Evolutionary conservation across 1,139 yeast species (phyloP), one percentile per base, ranked within the genome.

Genomic region (Nakaseomyces nivariensis): DNA sequence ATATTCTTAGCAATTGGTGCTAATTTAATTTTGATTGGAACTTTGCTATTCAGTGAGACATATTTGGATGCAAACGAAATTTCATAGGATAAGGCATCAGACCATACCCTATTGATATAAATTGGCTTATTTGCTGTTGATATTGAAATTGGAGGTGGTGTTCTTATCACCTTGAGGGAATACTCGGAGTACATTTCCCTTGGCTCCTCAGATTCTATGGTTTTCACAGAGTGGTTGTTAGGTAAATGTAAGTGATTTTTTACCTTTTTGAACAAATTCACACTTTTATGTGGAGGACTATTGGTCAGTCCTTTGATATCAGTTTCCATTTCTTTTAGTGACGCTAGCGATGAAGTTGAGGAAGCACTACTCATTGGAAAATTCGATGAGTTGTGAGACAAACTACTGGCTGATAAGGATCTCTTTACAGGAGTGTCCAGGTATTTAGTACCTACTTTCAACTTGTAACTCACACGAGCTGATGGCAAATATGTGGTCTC

Each of bases 31-130:
- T 82, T 82, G 29, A 81, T 66, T 5, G 79, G 75, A 10, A 78
- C 62, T 47, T 81, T 81, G 8, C 82, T 75, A 3, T 90, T 90
- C 48, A 89, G 71, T 0, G 90, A 74, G 7, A 88, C 80, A 66
- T 78, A 87, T 59, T 88, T 86, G 54, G 77, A 78, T 0, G 94
- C 95, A 52, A 88, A 76, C 0, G 89, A 78, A 32, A 89, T 78
- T 57, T 85, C 86, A 65, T 89, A 89, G 51, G 83, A 85, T 44
- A 89, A 70, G 0, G 94, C 68, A 54, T 86, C 83, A 58, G 85
- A 85, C 96, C 97, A 89, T 3, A 82, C 76, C 51, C 94, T 75
- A 60, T 85, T 85, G 37, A 89, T 88, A 62, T 82, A 85, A 26
- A 89, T 80, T 0, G 96, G 95, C 61, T 85, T 86, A 63, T 85